Conservation (phyloP, 2,329 filamentous ascomycete species). For the Claviceps purpurea region DNA sequence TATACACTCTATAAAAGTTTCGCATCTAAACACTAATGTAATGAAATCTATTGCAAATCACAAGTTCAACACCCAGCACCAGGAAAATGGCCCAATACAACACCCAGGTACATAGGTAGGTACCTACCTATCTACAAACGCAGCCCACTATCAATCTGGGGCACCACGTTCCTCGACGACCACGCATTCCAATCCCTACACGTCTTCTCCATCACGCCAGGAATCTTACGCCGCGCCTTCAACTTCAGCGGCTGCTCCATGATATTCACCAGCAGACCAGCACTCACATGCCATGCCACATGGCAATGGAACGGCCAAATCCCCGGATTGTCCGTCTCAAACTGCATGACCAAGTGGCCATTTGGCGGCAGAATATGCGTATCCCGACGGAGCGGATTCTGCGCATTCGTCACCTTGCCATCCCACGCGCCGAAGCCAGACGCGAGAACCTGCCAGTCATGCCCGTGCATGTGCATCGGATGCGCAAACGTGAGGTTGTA, state of each 20-base stretch:
- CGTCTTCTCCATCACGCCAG: background rate
- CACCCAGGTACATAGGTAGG: background rate
- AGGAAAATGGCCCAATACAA: too few relatives aligned
- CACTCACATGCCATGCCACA: conserved; percentile 28
- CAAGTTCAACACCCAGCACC: too few relatives aligned
- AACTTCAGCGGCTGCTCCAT: background rate
- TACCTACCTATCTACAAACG: background rate
- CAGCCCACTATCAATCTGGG: background rate
- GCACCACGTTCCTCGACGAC: background rate
- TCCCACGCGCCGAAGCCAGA: conserved; percentile 13
- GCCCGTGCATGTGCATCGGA: conserved; percentile 24
- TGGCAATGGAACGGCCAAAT: conserved; percentile 38
- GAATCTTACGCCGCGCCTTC: background rate
- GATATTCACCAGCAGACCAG: background rate
- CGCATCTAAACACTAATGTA: too few relatives aligned
- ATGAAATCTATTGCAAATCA: too few relatives aligned
- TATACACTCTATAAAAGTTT: too few relatives aligned
- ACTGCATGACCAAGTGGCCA: conserved; percentile 36
- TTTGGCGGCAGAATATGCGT: conserved; percentile 30
- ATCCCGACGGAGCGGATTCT: conserved; percentile 39
- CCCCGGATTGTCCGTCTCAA: conserved; percentile 35
- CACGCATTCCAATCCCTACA: background rate
- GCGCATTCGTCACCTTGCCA: conserved; percentile 6
- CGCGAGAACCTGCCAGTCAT: conserved; percentile 19
- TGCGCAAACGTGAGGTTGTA: conserved; percentile 13